Base-by-base conservation (phyloP, 495 filamentous ascomycete genomes). In the Podospora fimiseda region DNA sequence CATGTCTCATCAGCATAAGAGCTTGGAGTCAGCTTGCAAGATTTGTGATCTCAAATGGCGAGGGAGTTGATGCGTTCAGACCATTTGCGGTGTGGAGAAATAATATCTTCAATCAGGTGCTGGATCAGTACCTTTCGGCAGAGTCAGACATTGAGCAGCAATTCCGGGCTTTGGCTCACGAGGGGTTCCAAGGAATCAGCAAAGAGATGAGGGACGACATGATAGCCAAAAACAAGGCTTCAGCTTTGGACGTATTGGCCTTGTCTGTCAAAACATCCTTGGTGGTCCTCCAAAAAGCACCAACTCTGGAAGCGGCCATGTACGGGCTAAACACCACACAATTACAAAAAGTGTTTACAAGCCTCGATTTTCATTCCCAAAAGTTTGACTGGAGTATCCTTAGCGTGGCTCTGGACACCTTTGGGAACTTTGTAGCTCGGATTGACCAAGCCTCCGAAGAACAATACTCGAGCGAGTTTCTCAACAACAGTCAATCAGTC, bases 11-110 rank as follows among this genome's bases (percentile, higher is more conserved):
- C 56, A 96, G 83, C 44, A 69, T 97, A 13, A 80, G 84, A 27
- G 80, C 89, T 13, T 96, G 92, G 92, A 72, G 75, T 43, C 83
- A 88, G 61, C 78, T 97, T 30, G 80, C 85, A 7, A 77, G 80
- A 8, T 96, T 90, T 61, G 81, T 92, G 55, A 60, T 90, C 4
- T 82, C 84, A 0, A 80, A 74, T 0, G 63, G 77, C 18, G 79
- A 84, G 55, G 72, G 78, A 43, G 56, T 67, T 5, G 64, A 63
- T 8, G 71, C 69, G 13, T 76, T 86, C 24, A 74, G 75, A 48
- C 75, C 77, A 2, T 85, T 91, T 47, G 75, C 74, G 7, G 69
- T 75, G n/a, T 95, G 90, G 90, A 76, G 86, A 59, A 75, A 74
- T 57, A 81, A 64, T 24, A 63, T 79, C 36, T 75, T 76, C 49